Percentiles rank a stretch among this genome's conserved stretches.
phyloP scores from a whole-genome alignment of 2,329 filamentous ascomycete species.

The Cucurbitaria berberidis region DNA sequence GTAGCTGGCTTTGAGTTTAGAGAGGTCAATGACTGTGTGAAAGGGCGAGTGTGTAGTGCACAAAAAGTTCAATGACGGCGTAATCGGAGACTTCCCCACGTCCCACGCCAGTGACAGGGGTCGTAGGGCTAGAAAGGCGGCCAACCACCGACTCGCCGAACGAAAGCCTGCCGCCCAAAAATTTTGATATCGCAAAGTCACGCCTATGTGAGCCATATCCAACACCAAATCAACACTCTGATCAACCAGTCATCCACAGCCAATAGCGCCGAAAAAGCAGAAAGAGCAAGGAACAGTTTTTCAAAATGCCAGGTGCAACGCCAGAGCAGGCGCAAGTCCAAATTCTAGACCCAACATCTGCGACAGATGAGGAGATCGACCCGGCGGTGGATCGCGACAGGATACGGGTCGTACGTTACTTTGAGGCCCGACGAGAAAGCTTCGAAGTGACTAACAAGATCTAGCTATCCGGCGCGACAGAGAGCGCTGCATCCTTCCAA shows the following conservation, averaged over 20 bases:
- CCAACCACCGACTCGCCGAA: slow-evolving; percentile 32
- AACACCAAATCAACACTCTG: not conserved
- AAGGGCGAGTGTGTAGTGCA: not conserved
- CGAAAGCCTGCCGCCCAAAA: slow-evolving; percentile 27
- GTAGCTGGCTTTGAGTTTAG: not conserved
- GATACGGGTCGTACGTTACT: slow-evolving; percentile 51
- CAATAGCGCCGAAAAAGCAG: not conserved
- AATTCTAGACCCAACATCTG: slow-evolving; percentile 33
- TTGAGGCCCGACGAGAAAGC: not conserved
- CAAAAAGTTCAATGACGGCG: slow-evolving; percentile 28
- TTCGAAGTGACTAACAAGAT: not conserved
- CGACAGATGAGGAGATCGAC: slow-evolving; percentile 39
- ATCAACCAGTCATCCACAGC: not conserved
- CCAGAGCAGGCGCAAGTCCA: slow-evolving; percentile 24
- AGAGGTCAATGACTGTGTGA: not conserved
- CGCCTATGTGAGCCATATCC: slow-evolving; percentile 9
- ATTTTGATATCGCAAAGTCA: slow-evolving; percentile 35
- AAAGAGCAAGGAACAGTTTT: slow-evolving; percentile 10
- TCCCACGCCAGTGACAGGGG: slow-evolving; percentile 33
- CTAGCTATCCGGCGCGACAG: slow-evolving; percentile 81
- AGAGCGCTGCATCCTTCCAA: slow-evolving; percentile 92
- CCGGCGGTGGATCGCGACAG: slow-evolving; percentile 50
- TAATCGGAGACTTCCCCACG: slow-evolving; percentile 26
- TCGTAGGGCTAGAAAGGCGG: slow-evolving; percentile 35
- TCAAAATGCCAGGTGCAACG: slow-evolving; percentile 30